Evolutionary conservation across 495 filamentous ascomycete species (phyloP), one percentile per base, ranked within the genome.

Genomic region (Staphylotrichum longicolle): DNA sequence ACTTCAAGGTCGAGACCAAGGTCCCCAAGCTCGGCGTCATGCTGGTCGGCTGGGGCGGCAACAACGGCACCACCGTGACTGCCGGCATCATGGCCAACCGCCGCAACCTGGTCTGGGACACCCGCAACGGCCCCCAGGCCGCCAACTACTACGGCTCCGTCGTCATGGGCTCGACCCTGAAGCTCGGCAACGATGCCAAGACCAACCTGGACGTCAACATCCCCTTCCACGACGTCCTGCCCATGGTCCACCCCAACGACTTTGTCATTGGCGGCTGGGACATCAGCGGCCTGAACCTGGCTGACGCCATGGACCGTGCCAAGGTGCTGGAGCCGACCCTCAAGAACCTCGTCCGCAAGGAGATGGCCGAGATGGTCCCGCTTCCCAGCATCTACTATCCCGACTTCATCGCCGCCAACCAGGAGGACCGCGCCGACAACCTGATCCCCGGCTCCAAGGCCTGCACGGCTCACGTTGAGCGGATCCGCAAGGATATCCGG

Each of bases 141-240:
- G 88, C 94, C 77, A 98, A 98, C 78, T 98, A 98, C 83, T 98
- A 96, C 74, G 94, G 94, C 64, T 98, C 94, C 15, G 85, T 98
- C 63, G 83, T 97, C 74, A 97, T 98, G 95, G 81, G 86, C 64
- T 97, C 94, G 11, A 98, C 94, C 59, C 85, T 97, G 79, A 98
- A 97, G 84, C 86, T 98, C 58, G 94, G 94, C 46, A 90, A 86
- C 30, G 90, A 98, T 67, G 81, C 87, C 58, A 85, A 88, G 76
- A 92, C 93, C 49, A 85, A 83, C 67, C 84, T 91, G 77, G 94
- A 98, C 69, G 85, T 98, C 79, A 96, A 98, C 78, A 88, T 98
- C 68, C 94, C 94, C 51, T 94, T 98, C 84, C 91, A 91, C 71
- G 84, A 95, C 71, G 80, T 97, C 65, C 82, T 98, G 59, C 94